A percentile compares a stretch with the other conserved stretches of the same genome.
phyloP scores from a whole-genome alignment of 2,329 filamentous ascomycete species.

The Pyricularia sp. region DNA sequence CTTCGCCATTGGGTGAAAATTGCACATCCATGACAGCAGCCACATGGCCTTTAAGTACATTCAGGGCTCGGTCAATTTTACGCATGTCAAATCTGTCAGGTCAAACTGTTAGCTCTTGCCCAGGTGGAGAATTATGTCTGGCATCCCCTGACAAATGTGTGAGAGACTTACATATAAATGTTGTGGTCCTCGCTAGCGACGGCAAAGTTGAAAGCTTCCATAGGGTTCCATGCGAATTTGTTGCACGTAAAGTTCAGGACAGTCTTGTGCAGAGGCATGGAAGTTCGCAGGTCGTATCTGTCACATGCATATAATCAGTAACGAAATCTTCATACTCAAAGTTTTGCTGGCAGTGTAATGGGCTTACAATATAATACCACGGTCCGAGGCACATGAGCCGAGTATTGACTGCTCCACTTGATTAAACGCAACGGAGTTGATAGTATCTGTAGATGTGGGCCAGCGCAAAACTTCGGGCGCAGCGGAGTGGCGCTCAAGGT shows the following conservation, averaged over 20 bases:
- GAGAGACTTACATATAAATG: constrained; percentile 44
- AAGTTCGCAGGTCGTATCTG: constrained; percentile 77
- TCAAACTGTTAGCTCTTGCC: background rate
- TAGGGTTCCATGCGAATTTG: constrained; percentile 84
- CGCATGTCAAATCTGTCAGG: constrained; percentile 68
- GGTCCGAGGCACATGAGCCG: constrained; percentile 75
- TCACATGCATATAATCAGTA: background rate
- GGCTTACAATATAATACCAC: constrained; percentile 61
- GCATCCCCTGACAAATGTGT: too few species aligned
- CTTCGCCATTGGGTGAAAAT: constrained; percentile 88
- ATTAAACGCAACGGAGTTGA: constrained; percentile 83
- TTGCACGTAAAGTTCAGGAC: constrained; percentile 78
- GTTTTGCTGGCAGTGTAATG: background rate
- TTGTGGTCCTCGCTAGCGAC: constrained; percentile 94
- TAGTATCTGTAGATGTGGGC: constrained; percentile 85
- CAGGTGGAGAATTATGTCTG: background rate
- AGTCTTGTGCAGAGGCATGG: constrained; percentile 71
- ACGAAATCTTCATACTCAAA: background rate
- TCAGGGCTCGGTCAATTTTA: constrained; percentile 77
- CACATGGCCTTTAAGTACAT: constrained; percentile 85
- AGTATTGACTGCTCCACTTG: constrained; percentile 88
- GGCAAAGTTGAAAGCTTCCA: constrained; percentile 62
- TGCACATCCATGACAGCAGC: constrained; percentile 92
- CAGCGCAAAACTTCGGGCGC: constrained; percentile 76
- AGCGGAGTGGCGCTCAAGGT: constrained; percentile 70